These are phyloP conservation scores for Globisporangium nodosum DNA, from an alignment of 352 stramenopile genomes.

Conservation along the genomic window DNA sequence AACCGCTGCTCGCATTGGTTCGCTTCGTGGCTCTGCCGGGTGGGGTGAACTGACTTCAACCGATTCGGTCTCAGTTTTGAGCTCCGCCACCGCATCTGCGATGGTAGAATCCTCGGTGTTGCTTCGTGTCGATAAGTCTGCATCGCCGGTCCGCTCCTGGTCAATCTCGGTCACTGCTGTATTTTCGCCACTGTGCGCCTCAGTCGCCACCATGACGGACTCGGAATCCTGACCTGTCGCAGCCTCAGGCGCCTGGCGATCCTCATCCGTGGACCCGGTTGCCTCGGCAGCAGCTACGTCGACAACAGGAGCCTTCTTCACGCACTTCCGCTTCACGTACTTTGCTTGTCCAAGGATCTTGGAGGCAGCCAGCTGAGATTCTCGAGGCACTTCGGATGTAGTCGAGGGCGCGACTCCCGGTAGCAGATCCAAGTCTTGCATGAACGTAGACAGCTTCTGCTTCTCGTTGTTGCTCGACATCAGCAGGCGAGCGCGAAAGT, in stretches of 20 bases:
- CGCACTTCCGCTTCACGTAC: conserved; percentile 19
- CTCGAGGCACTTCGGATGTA: not conserved
- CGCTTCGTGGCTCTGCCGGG: not conserved
- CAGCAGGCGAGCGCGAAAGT: conserved; percentile 64
- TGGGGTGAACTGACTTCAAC: not conserved
- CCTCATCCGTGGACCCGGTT: not conserved
- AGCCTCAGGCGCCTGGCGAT: not conserved
- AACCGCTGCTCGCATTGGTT: too few relatives aligned
- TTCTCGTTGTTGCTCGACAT: conserved; percentile 72
- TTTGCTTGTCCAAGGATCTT: conserved; percentile 16
- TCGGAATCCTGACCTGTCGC: not conserved
- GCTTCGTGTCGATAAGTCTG: not conserved
- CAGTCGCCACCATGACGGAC: not conserved
- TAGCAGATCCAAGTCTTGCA: conserved; percentile 27
- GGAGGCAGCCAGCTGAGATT: conserved; percentile 1
- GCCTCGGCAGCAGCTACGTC: not conserved
- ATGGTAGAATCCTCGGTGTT: not conserved
- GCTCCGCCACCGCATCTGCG: not conserved
- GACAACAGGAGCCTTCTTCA: conserved; percentile 1
- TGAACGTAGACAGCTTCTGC: conserved; percentile 42
- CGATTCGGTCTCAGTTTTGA: not conserved
- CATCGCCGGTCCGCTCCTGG: not conserved
- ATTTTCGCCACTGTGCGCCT: not conserved
- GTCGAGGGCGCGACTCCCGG: not conserved
- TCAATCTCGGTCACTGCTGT: not conserved